These are phyloP conservation scores for Talaromyces sp. DNA, from an alignment of 2,329 filamentous ascomycete species.

Conservation along the genomic window DNA sequence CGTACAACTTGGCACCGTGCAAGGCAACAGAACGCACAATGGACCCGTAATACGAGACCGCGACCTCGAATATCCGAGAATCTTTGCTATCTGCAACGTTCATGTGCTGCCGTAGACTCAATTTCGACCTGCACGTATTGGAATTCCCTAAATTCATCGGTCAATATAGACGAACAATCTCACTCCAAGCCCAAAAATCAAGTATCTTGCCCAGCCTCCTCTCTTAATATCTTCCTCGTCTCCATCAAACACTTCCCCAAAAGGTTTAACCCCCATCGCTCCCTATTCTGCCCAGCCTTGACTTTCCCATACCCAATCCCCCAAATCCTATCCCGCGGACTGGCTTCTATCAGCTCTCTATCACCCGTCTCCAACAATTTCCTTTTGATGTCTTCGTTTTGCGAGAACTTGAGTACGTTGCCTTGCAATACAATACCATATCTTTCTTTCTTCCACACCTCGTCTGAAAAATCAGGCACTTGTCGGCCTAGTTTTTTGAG, in stretches of 20 bases:
- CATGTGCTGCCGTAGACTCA: background rate
- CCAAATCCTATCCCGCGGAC: conserved; percentile 30
- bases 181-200: background rate
- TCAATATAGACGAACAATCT: background rate
- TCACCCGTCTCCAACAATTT: conserved; percentile 24
- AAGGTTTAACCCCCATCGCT: conserved; percentile 27
- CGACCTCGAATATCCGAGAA: too few relatives aligned
- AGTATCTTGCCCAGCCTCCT: background rate
- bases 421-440: conserved; percentile 25
- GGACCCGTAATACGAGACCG: too few relatives aligned
- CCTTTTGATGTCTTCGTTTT: conserved; percentile 21
- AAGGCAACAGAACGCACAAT: too few relatives aligned
- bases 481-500: conserved; percentile 24
- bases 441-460: conserved; percentile 21
- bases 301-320: conserved; percentile 27
- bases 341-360: conserved; percentile 27
- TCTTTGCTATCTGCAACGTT: too few relatives aligned
- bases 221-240: conserved; percentile 21
- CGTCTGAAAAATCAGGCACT: conserved; percentile 25
- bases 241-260: conserved; percentile 29
- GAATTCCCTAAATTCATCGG: too few relatives aligned
- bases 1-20: too few relatives aligned
- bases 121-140: background rate
- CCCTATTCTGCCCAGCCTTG: conserved; percentile 20
- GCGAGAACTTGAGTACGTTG: conserved; percentile 28